phyloP scores from a whole-genome alignment of 192 early-diverging fungal genomes.

The Coemansia sp. region DNA sequence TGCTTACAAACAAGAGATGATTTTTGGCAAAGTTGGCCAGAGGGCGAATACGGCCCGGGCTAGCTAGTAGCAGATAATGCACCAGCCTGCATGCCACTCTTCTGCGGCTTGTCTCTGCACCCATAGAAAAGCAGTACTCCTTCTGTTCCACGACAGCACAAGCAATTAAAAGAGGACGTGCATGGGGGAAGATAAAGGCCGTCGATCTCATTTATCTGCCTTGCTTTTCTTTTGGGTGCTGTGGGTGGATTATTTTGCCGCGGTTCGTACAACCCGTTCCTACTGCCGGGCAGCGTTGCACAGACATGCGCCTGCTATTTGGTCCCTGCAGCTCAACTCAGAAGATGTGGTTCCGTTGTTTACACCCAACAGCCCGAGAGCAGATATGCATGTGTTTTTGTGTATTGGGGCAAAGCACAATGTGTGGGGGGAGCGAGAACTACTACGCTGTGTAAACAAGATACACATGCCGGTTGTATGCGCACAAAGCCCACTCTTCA shows the following conservation, averaged over 20 bases:
- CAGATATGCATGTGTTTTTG: constrained; percentile 3
- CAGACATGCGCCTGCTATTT: not conserved
- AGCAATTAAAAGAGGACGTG: constrained; percentile 5
- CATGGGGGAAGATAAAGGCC: constrained; percentile 10
- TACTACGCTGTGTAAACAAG: not conserved
- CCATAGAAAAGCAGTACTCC: constrained; percentile 2
- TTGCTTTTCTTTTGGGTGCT: constrained; percentile 4
- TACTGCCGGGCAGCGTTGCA: not conserved
- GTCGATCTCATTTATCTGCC: constrained; percentile 12
- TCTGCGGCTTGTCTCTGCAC: not conserved
- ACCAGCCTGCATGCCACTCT: constrained; percentile 4
- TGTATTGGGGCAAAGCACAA: not conserved
- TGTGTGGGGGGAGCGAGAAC: not conserved
- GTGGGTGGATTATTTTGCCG: constrained; percentile 6
- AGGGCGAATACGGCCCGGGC: not conserved
- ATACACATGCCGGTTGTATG: not conserved
- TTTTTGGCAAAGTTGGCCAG: not conserved
- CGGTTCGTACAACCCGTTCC: not conserved
- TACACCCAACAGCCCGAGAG: constrained; percentile 11
- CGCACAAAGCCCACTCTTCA: not conserved
- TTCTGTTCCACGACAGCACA: constrained; percentile 2
- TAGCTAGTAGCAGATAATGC: constrained; percentile 12
- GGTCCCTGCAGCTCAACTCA: not conserved
- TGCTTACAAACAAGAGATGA: constrained; percentile 11
- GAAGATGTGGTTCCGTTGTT: constrained; percentile 1